A percentile compares a stretch with the other conserved stretches of the same genome.
phyloP scores from a whole-genome alignment of 2,329 filamentous ascomycete species.

The Claviceps quebecensis region DNA sequence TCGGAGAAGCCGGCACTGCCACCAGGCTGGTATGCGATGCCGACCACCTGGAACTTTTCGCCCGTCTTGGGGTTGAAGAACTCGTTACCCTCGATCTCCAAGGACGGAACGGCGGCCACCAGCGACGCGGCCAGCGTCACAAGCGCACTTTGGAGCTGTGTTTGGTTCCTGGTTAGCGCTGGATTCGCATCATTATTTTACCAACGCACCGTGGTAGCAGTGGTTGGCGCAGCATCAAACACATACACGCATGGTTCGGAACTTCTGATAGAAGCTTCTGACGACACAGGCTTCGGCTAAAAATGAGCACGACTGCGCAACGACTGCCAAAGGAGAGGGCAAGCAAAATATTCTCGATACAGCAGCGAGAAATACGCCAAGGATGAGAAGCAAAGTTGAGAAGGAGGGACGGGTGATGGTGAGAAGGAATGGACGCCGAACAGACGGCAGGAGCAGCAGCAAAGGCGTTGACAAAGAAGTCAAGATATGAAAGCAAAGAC shows the following conservation, averaged over 20 bases:
- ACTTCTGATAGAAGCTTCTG: neutral
- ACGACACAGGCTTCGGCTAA: neutral
- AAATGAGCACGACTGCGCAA: no score
- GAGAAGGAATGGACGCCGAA: slow-evolving; percentile 4
- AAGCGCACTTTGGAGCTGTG: slow-evolving; percentile 29
- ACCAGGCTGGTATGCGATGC: slow-evolving; percentile 56
- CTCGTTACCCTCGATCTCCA: slow-evolving; percentile 41
- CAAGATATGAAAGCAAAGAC: neutral
- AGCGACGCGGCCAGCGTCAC: slow-evolving; percentile 38
- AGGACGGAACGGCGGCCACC: slow-evolving; percentile 41
- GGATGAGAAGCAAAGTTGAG: slow-evolving; percentile 9
- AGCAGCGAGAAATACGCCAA: neutral
- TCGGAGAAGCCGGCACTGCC: slow-evolving; percentile 46
- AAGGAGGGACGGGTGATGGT: neutral
- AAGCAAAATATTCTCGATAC: no score
- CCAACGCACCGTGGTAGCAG: no score
- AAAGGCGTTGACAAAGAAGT: neutral
- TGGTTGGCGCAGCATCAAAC: neutral
- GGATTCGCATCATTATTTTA: no score
- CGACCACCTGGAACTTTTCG: slow-evolving; percentile 50
- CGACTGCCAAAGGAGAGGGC: no score
- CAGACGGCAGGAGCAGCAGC: slow-evolving; percentile 1
- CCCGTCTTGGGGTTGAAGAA: slow-evolving; percentile 46
- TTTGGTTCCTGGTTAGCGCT: slow-evolving; percentile 1
- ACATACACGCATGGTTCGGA: slow-evolving; percentile 12